Base-by-base conservation (phyloP, 768 basidiomycete genomes). In the Infundibulicybe gibba region DNA sequence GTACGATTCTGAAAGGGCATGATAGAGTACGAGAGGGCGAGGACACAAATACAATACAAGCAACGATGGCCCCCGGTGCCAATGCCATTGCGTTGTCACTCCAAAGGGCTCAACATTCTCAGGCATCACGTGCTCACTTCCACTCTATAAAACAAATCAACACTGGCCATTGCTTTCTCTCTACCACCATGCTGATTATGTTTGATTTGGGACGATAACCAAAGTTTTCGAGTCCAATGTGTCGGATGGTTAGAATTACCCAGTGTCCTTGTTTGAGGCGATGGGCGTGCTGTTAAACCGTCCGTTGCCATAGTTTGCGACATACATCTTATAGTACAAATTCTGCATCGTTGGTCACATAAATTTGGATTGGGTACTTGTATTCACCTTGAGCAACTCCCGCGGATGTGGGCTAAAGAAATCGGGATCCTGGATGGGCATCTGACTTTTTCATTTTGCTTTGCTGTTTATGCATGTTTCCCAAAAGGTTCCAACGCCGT, bases 231-330 rank as follows among this genome's bases (percentile, higher is more conserved):
- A 55, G 49, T 49, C 40, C 5, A 16, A 37, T 25, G 47, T 41
- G 57, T 59, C 54, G 61, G 65, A 67, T 65, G 56, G n/a, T 38
- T 19, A 65, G 54, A 65, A 44, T 21, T 21, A 60, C 40, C 32
- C 25, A 47, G 48, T 42, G 72, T 83, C 81, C 77, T 79, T 65
- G 85, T 88, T 87, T 88, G 86, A 88, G 82, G 86, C 66, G 66
- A 69, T 72, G 71, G 66, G 76, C 72, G 79, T 70, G 34, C 39
- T 41, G 54, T 55, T 45, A 49, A 21, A 75, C 77, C 77, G 72
- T 68, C 67, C 67, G 71, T 71, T 76, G 81, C 81, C 80, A 87
- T 87, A 85, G 76, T 64, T 59, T 62, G 58, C 51, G 66, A 67
- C 61, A 54, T 46, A 71, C 63, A 68, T 25, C 25, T 25, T 25